phyloP scores from a whole-genome alignment of 306 rosid genomes.

The Comarum palustre region DNA sequence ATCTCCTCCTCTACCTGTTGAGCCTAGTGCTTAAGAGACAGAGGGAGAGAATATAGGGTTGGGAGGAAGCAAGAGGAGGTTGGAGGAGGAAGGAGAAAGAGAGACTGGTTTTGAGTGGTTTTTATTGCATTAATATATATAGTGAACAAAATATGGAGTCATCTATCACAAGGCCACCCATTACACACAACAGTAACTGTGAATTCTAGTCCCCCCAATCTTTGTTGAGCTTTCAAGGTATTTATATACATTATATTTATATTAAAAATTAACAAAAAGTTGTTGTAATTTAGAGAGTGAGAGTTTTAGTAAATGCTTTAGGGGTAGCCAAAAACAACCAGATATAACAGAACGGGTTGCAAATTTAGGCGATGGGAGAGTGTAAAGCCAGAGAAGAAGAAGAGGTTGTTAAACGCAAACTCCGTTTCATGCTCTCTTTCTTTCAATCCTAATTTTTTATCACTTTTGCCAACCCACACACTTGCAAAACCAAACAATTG shows the following conservation, averaged over 20 bases:
- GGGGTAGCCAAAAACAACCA: constrained; percentile 23
- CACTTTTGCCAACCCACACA: constrained; percentile 81
- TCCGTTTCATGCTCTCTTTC: constrained; percentile 91
- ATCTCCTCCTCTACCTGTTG: constrained; percentile 20
- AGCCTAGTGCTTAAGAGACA: constrained; percentile 20
- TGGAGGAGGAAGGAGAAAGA: neutral
- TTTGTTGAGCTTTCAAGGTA: constrained; percentile 10
- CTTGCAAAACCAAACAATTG: neutral
- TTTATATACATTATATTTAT: constrained; percentile 1
- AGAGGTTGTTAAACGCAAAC: constrained; percentile 36
- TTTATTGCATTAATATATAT: constrained; percentile 20
- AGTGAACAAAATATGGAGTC: constrained; percentile 34
- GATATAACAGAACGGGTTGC: constrained; percentile 52
- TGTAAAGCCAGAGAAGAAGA: constrained; percentile 24
- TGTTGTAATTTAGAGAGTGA: constrained; percentile 20
- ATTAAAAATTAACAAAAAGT: neutral
- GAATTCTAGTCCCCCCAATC: constrained; percentile 34
- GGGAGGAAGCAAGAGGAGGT: constrained; percentile 53
- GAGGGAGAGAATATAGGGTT: constrained; percentile 36
- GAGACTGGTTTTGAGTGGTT: constrained; percentile 13
- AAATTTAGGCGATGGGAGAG: constrained; percentile 59
- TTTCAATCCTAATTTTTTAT: constrained; percentile 20
- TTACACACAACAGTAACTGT: constrained; percentile 56
- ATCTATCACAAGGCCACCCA: constrained; percentile 54
- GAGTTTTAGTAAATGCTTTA: constrained; percentile 35